Base-by-base conservation (phyloP, 176 grass and related monocot genomes). In the Metroxylon sagu region DNA sequence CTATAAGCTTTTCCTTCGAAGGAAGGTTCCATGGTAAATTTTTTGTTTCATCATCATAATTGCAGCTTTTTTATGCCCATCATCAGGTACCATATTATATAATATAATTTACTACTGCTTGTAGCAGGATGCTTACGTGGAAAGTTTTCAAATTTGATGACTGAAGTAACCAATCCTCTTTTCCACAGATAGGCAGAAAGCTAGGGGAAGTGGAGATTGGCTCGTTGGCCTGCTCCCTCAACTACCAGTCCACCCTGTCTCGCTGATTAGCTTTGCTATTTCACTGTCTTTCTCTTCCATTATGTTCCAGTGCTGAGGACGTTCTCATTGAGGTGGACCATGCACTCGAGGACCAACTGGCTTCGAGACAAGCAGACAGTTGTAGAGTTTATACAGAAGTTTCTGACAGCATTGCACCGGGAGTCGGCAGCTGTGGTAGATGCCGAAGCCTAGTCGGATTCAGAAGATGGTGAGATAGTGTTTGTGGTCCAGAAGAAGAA, bases 241-340 rank as follows among this genome's bases (percentile, higher is more conserved):
- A 90, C 74, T 28, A 85, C 71, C 21, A 80, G 86, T 52, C 86
- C 91, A 71, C 86, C 83, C 55, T 80, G 86, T 56, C 91, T 95
- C 72, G 80, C 91, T 52, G 86, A 95, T 23, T 23, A 23, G 21
- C 21, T 23, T 23, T 23, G 21, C 21, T 23, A 23, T 23, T 23
- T 23, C 21, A 1, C 21, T 23, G 21, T 23, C 21, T 23, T 23
- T 23, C 21, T 23, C 21, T 23, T 23, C 21, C 21, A 23, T 23
- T 23, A 23, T 23, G 92, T 53, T 91, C 87, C 78, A 91, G 92
- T 60, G 83, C 83, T 5, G 87, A 97, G 83, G 92, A 97, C 75
- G 72, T 97, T 25, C 84, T 97, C 48, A 57, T 97, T 59, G 92
- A 97, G 81, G 91, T 97, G 67, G 92, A 97, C 25, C 84, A 87